Conservation (phyloP, 2,329 filamentous ascomycete genomes). For the Nannizziopsis arthrosporioides region DNA sequence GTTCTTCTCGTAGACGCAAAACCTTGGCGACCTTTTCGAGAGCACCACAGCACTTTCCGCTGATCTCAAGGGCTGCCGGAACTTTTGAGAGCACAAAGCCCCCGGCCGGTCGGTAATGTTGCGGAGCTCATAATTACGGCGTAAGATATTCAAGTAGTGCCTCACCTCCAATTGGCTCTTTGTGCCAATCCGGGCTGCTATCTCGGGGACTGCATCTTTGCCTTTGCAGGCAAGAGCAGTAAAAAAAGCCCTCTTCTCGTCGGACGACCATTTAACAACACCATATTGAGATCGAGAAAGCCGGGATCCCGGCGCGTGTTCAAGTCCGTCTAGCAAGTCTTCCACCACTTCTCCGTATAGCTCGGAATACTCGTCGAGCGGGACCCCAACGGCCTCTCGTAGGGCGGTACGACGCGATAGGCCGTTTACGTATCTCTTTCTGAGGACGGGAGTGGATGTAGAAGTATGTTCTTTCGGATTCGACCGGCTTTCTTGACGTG, state of each 20-base stretch:
- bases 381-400: conserved; percentile 1
- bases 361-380: conserved; percentile 36
- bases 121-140: conserved; percentile 37
- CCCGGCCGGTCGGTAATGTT: conserved; percentile 26
- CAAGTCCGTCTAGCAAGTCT: conserved; percentile 14
- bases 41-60: conserved; percentile 49
- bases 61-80: conserved; percentile 62
- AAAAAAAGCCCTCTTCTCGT: conserved; percentile 63
- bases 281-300: conserved; percentile 51
- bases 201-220: conserved; percentile 47
- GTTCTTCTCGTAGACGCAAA: conserved; percentile 53
- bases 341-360: conserved; percentile 48
- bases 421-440: background rate
- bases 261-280: conserved; percentile 54
- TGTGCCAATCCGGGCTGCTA: conserved; percentile 52
- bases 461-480: no score
- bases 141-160: conserved; percentile 55
- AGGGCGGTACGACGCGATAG: conserved; percentile 1
- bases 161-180: conserved; percentile 66
- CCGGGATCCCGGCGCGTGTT: conserved; percentile 11
- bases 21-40: conserved; percentile 59
- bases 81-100: conserved; percentile 44
- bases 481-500: no score
- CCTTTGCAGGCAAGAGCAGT: conserved; percentile 53
- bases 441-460: conserved; percentile 7